Conservation (phyloP, 108 stramenopile species). For the Cyclotella atomus region DNA sequence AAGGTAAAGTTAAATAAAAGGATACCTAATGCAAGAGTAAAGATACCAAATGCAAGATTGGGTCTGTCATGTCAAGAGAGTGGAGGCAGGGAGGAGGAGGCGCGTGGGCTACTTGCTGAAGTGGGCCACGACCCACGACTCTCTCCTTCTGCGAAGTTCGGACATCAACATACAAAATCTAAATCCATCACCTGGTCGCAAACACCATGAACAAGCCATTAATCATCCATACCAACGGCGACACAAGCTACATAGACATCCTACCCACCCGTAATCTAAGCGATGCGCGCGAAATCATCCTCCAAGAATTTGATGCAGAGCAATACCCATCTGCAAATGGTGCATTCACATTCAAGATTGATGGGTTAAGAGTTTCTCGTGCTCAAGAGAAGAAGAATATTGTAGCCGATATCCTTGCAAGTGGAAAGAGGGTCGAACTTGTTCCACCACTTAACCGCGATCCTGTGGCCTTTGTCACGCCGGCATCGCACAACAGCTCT, state of each 20-base stretch:
- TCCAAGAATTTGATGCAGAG: conserved; percentile 4
- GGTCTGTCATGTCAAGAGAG: too few species aligned
- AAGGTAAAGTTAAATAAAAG: too few species aligned
- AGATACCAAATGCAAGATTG: too few species aligned
- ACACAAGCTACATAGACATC: not conserved
- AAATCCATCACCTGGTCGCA: not conserved
- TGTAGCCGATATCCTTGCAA: not conserved
- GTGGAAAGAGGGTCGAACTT: not conserved
- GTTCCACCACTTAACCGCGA: not conserved
- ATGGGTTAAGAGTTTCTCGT: not conserved
- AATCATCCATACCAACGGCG: conserved; percentile 1
- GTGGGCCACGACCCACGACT: too few species aligned
- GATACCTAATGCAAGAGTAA: too few species aligned
- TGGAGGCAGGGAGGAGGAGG: too few species aligned
- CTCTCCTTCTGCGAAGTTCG: too few species aligned
- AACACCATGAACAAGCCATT: not conserved
- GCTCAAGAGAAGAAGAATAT: conserved; percentile 1
- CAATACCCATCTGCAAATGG: not conserved
- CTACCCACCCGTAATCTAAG: not conserved
- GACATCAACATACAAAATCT: too few species aligned
- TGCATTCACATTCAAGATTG: not conserved
- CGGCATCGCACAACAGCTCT: not conserved
- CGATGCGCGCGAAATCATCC: not conserved
- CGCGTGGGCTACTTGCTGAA: too few species aligned
- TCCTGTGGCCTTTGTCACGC: not conserved